Evolutionary conservation across 2,329 filamentous ascomycete species (phyloP), one percentile per base, ranked within the genome.

Genomic region (Cladosporium austrohemisphaericum): DNA sequence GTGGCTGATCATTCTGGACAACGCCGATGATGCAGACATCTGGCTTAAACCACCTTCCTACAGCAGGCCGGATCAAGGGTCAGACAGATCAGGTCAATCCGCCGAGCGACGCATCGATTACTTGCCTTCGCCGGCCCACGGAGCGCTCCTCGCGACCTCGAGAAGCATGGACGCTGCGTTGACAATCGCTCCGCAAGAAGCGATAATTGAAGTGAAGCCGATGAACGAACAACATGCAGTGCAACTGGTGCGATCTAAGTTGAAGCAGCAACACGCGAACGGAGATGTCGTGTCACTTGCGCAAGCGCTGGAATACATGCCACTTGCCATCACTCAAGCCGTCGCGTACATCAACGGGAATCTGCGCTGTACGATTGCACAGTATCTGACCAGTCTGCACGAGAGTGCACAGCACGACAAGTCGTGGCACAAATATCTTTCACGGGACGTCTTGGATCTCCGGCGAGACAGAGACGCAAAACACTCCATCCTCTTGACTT

Each of bases 381-480:
- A 61, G 14, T 78, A 78, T 48, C 50, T 76, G 2, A 44, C 61
- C 3, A 50, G 66, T 2, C 68, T 75, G 50, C 57, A 53, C 4
- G 52, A 63, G 36, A 66, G 60, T 52, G 7, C 35, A 13, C 22
- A 25, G 0, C 7, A 22, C 3, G 62, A 70, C 14, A 28, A 51
- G 35, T 61, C 63, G 25, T 57, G 58, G 50, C 52, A 46, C 62
- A 47, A 32, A 16, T 33, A 54, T 1, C 33, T 57, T 8, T n/a
- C 38, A 13, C 13, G 20, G 6, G 41, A 47, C 16, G 22, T 8
- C 2, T 11, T n/a, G 2, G 50, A 58, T 9, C 36, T 45, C 4
- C 18, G 52, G 22, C 48, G 55, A 31, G 53, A 60, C 33, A 18
- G 40, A 5, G 45, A 55, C 8, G 55, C 51, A 4, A 41, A 13